Conservation (phyloP, 208 protist species). For the Angomonas ambiguus region DNA sequence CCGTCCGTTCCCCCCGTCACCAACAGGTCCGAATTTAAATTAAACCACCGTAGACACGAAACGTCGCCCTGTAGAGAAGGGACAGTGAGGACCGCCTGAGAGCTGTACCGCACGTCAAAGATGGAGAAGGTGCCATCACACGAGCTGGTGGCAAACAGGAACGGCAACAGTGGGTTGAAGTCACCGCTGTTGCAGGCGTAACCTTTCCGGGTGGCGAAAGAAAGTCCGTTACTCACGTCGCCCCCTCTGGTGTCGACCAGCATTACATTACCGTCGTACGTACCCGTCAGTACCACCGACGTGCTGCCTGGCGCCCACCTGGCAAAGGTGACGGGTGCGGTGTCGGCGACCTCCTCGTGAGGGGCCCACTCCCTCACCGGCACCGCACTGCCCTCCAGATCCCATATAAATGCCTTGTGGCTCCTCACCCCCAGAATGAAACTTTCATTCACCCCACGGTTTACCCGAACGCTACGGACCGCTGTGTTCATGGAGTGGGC, state of each 20-base stretch:
- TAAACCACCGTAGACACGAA: constrained; percentile 53
- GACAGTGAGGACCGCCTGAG: constrained; percentile 42
- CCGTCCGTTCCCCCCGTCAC: constrained; percentile 74
- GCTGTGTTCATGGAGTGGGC: constrained; percentile 52
- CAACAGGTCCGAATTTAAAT: constrained; percentile 67
- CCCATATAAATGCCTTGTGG: constrained; percentile 60
- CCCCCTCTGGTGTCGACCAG: constrained; percentile 50
- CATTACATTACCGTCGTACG: constrained; percentile 57
- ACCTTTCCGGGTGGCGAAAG: constrained; percentile 30
- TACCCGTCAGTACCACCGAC: constrained; percentile 63
- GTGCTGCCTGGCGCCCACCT: constrained; percentile 61
- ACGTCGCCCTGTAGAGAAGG: constrained; percentile 75
- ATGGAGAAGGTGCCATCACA: constrained; percentile 70
- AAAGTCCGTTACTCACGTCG: constrained; percentile 14
- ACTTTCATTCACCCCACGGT: constrained; percentile 24
- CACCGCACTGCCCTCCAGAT: constrained; percentile 32
- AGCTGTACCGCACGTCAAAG: constrained; percentile 67
- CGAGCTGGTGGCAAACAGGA: constrained; percentile 41
- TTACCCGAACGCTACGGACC: constrained; percentile 57
- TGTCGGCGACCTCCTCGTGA: constrained; percentile 23
- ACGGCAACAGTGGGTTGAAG: constrained; percentile 71
- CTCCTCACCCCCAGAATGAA: constrained; percentile 39
- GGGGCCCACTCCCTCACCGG: constrained; percentile 56
- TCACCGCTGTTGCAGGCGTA: constrained; percentile 33
- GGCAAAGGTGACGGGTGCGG: constrained; percentile 51